Conservation (phyloP, 345 rosid genomes). For the Toxicodendron radicans region DNA sequence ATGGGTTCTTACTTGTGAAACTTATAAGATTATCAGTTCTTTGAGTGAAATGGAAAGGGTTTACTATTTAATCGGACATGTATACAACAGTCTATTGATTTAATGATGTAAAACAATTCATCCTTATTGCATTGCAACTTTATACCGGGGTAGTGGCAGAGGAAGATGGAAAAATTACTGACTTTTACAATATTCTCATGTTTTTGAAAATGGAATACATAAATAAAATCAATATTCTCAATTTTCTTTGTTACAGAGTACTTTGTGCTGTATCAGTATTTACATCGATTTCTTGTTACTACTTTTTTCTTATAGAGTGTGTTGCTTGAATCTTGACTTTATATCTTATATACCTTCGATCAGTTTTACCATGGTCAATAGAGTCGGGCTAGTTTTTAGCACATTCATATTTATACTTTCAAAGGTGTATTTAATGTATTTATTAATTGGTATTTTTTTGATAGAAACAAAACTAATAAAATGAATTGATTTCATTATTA, state of each 20-base stretch:
- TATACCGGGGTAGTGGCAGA: background rate
- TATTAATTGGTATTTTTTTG: background rate
- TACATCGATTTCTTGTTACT: background rate
- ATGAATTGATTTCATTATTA: slow-evolving; percentile 5
- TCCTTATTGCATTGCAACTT: background rate
- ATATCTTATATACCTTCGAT: no score
- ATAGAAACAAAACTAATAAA: background rate
- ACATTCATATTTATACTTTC: background rate
- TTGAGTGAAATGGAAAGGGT: background rate
- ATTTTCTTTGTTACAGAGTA: background rate
- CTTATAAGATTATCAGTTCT: background rate
- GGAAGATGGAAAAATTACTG: background rate
- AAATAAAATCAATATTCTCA: background rate
- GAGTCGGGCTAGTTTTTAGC: background rate
- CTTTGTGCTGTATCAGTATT: background rate
- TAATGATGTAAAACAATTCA: background rate
- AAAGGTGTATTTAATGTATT: background rate
- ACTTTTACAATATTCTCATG: background rate
- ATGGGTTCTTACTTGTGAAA: background rate
- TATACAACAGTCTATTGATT: background rate
- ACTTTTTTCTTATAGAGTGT: background rate
- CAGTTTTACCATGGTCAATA: background rate
- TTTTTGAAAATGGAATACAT: background rate
- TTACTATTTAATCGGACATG: background rate
- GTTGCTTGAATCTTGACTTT: background rate